Percentiles rank a stretch among this genome's conserved stretches.
phyloP scores from a whole-genome alignment of 768 basidiomycete species.

The Sporobolomyces phaffii region DNA sequence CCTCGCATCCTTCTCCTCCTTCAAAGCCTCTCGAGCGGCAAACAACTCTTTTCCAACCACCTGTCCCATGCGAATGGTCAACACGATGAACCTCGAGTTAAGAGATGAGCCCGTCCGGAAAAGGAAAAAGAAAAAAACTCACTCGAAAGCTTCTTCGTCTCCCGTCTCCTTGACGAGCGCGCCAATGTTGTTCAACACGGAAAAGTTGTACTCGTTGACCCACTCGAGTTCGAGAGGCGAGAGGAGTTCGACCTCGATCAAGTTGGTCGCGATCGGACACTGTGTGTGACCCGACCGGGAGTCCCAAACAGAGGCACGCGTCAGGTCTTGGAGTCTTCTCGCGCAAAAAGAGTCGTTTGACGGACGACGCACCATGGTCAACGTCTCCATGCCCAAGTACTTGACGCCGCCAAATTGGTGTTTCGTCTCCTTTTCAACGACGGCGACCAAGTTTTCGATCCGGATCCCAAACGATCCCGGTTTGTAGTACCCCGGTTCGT shows the following conservation, averaged over 20 bases:
- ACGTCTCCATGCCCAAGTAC: constrained; percentile 73
- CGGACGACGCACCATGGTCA: constrained; percentile 87
- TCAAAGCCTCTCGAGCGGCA: background rate
- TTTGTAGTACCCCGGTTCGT: constrained; percentile 48
- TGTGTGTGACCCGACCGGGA: constrained; percentile 25
- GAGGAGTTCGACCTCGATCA: constrained; percentile 63
- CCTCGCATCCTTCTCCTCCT: no score
- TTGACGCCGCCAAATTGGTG: constrained; percentile 77
- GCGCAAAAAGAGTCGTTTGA: no score
- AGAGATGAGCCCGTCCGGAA: background rate
- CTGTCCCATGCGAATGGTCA: background rate
- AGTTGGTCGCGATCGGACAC: constrained; percentile 82
- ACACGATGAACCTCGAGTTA: no score
- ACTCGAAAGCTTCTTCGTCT: constrained; percentile 47
- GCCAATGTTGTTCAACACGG: constrained; percentile 65
- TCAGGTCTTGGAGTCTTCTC: no score
- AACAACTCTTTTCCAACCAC: constrained; percentile 11
- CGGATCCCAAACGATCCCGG: constrained; percentile 89
- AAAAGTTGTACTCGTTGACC: constrained; percentile 77
- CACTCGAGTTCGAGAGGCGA: constrained; percentile 65
- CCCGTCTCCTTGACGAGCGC: constrained; percentile 61
- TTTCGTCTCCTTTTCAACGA: constrained; percentile 55
- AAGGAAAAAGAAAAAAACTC: constrained; percentile 20
- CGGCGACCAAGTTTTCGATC: constrained; percentile 81
- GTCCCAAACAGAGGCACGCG: no score